Evolutionary conservation across 768 basidiomycete genomes (phyloP), one percentile per base, ranked within the genome.

Genomic region (Lactarius evosmus): DNA sequence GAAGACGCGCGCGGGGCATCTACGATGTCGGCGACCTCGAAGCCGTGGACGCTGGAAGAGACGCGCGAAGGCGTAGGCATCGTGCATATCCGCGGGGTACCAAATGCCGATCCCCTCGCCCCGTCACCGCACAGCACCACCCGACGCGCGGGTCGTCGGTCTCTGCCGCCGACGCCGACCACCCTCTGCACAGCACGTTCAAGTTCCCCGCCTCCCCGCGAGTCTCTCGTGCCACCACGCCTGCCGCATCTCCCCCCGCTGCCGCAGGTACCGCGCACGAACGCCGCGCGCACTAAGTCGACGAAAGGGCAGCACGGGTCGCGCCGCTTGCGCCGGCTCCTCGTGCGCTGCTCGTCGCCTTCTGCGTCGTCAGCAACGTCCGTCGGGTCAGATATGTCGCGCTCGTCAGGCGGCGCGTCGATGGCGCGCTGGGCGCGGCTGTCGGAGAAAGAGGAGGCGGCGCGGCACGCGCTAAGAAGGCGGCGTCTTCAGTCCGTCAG

Each of bases 1-100:
- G 58, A 49, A 8, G 32, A 55, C 30, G 29, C 16, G 22, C 60
- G 56, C 9, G 56, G 25, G 9, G 30, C 16, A 16, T 68, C 66
- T 3, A 27, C 30, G 4, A 34, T 49, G 25, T 62, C 67, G 32
- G 34, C 14, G 33, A 17, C 22, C 16, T 75, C 76, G 3, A 74
- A 70, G 44, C 63, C 71, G 9, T 80, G 78, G 76, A 76, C 76
- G 3, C 63, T 80, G 32, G 78, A 80, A 63, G 78, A 80, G 63
- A 76, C 70, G 14, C 72, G 70, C 17, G 72, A 78, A 56, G 78
- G 77, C 17, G 69, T 73, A 7, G 78, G 78, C 1, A 70, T 76
- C 22, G 77, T 80, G 12, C 76, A 76, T 61, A 72, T 79, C 36
- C 75, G 72, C 54, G 71, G 73, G 14, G 44, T n/a, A 7, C 51